Percentiles rank a stretch among this genome's conserved stretches.
phyloP scores from a whole-genome alignment of 129 eudicot species.

The Solidago caesia region DNA sequence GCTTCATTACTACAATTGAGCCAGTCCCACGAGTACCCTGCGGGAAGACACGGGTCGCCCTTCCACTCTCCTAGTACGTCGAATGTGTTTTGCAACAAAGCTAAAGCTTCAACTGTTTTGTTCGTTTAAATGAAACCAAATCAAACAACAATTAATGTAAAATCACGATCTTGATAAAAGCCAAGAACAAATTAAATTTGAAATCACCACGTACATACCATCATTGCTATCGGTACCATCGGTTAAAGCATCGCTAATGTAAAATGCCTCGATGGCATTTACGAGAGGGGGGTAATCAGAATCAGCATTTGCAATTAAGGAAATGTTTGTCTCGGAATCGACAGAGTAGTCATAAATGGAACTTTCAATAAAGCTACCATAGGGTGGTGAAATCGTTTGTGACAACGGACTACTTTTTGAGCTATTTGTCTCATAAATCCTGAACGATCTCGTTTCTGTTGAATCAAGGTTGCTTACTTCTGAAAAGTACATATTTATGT shows the following conservation, averaged over 20 bases:
- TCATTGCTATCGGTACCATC: constrained; percentile 36
- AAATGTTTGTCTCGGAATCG: constrained; percentile 14
- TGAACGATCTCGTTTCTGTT: constrained; percentile 29
- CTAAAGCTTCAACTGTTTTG: constrained; percentile 24
- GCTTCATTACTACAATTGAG: constrained; percentile 39
- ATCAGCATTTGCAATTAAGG: constrained; percentile 24
- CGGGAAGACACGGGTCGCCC: constrained; percentile 45
- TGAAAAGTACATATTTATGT: constrained; percentile 30
- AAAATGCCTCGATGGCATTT: constrained; percentile 34
- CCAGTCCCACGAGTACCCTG: constrained; percentile 47
- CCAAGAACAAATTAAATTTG: too few relatives aligned
- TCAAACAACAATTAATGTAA: not conserved
- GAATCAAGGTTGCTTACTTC: constrained; percentile 30
- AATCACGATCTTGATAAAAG: not conserved
- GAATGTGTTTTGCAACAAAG: constrained; percentile 29
- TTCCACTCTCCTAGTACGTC: constrained; percentile 34
- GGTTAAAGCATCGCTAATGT: constrained; percentile 18
- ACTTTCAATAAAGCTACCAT: constrained; percentile 9
- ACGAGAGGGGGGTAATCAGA: constrained; percentile 36
- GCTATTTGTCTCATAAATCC: constrained; percentile 7
- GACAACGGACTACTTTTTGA: constrained; percentile 2
- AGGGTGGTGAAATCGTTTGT: constrained; percentile 22
- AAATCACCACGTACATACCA: constrained; percentile 17
- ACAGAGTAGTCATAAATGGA: not conserved
- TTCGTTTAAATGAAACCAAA: not conserved